A percentile compares a stretch with the other conserved stretches of the same genome.
Evolutionary conservation across 2,329 filamentous ascomycete species (phyloP).

Genomic region (Arthrobotrys musiformis): DNA sequence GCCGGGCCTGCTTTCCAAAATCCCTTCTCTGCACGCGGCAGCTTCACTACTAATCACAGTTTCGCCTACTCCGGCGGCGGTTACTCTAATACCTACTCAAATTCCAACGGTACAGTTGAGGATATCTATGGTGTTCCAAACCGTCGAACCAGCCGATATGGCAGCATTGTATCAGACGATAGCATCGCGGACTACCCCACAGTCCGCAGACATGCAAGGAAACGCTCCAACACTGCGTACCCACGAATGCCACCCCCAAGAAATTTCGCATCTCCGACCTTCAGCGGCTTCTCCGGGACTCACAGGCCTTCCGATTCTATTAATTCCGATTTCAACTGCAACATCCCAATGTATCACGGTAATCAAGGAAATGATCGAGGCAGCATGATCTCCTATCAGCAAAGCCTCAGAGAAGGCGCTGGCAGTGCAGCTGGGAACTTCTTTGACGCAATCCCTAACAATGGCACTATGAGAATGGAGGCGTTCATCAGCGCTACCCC

Average conservation of each 20-base stretch:
- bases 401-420: conserved; percentile 56
- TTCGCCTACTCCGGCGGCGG: conserved; percentile 49
- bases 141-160: conserved; percentile 50
- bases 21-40: conserved; percentile 57
- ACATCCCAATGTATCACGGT: conserved; percentile 39
- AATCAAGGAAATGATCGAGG: conserved; percentile 30
- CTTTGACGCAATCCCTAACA: conserved; percentile 68
- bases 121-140: conserved; percentile 2
- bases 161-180: conserved; percentile 52
- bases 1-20: conserved; percentile 42
- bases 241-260: conserved; percentile 41
- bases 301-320: conserved; percentile 46
- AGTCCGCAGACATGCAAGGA: conserved; percentile 41
- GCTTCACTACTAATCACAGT: conserved; percentile 66
- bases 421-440: conserved; percentile 58
- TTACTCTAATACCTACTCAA: conserved; percentile 22
- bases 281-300: conserved; percentile 47
- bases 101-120: conserved; percentile 8
- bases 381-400: conserved; percentile 55
- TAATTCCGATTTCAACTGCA: conserved; percentile 52
- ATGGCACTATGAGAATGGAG: conserved; percentile 89
- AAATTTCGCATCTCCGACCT: conserved; percentile 52
- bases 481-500: conserved; percentile 78
- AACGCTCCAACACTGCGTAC: conserved; percentile 51
- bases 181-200: conserved; percentile 43